Base-by-base conservation (phyloP, 345 rosid species). In the Eucalyptus lansdowneana region DNA sequence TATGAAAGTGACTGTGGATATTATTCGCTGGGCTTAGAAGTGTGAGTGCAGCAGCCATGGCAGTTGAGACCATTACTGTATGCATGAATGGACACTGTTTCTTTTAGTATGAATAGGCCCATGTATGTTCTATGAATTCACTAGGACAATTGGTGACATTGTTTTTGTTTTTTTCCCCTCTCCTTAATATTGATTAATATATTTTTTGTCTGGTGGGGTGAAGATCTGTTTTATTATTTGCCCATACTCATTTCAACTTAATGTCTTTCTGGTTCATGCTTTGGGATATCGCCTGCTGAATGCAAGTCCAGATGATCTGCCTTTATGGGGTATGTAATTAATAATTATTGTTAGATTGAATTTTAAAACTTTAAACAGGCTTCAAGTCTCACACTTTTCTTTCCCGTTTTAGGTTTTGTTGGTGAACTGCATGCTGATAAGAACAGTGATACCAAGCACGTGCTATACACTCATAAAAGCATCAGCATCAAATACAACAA, bases 371-470 rank as follows among this genome's bases (percentile, higher is more conserved):
- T 76, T 37, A 29, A 11, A 34, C 87, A 24, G 88, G 44, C 37
- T 45, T 40, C 47, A 17, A 50, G 60, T 56, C 7, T 53, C 31
- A 80, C 49, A 34, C 83, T 67, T 83, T 9, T 51, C 42, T 88
- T 69, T 91, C 45, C 76, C 90, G 31, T 65, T 92, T 85, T 91
- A 97, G 99, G 98, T 83, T 96, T 94, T 93, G 98, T 97, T 54
- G 99, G 99, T 91, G 98, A 97, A 90, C 90, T 93, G 93, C 97
- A 92, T 89, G 92, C 96, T 91, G 98, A 95, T 81, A 97, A 95
- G 94, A 95, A 94, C 91, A 94, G 96, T 91, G 98, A 94, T 90
- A 97, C 87, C 88, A 97, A 95, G 92, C 96, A 94, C 50, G 93
- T 96, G 27, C 95, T 97, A 45, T 94, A 93, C 95, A 96, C 99